phyloP scores from a whole-genome alignment of 352 stramenopile genomes.

The Globisporangium recalcitrans region DNA sequence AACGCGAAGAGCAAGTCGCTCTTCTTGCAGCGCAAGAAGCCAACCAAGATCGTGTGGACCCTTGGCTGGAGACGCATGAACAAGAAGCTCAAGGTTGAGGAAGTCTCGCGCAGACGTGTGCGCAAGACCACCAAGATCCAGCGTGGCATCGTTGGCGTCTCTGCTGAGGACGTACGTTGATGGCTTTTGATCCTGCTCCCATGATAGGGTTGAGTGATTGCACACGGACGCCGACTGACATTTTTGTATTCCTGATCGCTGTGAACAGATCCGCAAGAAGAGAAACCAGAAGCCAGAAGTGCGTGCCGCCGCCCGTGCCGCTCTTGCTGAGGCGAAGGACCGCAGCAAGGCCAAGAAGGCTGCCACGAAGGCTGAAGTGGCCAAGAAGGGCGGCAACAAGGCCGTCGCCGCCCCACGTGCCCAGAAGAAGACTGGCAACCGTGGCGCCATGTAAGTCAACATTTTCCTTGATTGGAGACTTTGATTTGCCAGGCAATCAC shows the following conservation, averaged over 20 bases:
- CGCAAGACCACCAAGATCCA: conserved; percentile 96
- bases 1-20: conserved; percentile 97
- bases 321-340: conserved; percentile 86
- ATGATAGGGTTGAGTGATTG: too few relatives aligned
- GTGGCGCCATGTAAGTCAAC: conserved; percentile 75
- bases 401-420: conserved; percentile 55
- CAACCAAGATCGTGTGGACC: conserved; percentile 99
- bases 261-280: conserved; percentile 94
- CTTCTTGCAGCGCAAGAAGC: conserved; percentile 99
- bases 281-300: conserved; percentile 94
- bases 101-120: conserved; percentile 74
- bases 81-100: conserved; percentile 98
- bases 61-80: conserved; percentile 96
- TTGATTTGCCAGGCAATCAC: conserved; percentile 5
- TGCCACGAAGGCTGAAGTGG: conserved; percentile 48
- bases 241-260: neutral
- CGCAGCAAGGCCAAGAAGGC: conserved; percentile 86
- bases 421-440: conserved; percentile 89
- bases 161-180: conserved; percentile 88
- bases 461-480: conserved; percentile 10
- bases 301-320: conserved; percentile 86
- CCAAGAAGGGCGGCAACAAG: conserved; percentile 62
- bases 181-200: neutral
- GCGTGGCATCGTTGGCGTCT: conserved; percentile 95
- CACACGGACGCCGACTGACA: too few relatives aligned